A percentile compares a stretch with the other conserved stretches of the same genome.
These are phyloP conservation scores for Talaromyces piceae DNA, from an alignment of 2,329 filamentous ascomycete genomes.

Conservation along the genomic window DNA sequence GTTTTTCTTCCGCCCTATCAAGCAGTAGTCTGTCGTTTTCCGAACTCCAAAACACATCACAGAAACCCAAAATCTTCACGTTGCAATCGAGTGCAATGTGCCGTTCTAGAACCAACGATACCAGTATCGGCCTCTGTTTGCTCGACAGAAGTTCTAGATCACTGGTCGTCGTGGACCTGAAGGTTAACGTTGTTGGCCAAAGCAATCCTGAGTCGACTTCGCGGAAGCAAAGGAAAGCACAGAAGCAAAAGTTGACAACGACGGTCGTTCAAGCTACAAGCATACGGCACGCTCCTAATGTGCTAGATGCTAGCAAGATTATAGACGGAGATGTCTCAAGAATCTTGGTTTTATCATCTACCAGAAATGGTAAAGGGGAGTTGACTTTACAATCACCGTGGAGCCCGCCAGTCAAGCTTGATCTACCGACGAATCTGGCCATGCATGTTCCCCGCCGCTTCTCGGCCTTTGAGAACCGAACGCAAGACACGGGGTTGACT, in stretches of 20 bases:
- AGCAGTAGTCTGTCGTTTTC: conserved; percentile 22
- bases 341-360: conserved; percentile 63
- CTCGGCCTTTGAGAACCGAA: conserved; percentile 42
- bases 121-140: conserved; percentile 50
- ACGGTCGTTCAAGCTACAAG: conserved; percentile 32
- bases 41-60: conserved; percentile 17
- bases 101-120: conserved; percentile 23
- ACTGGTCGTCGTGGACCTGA: conserved; percentile 59
- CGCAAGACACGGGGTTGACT: conserved; percentile 46
- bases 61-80: conserved; percentile 52
- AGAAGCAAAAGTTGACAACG: conserved; percentile 17
- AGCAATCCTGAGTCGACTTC: conserved; percentile 21
- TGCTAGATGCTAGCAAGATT: conserved; percentile 66
- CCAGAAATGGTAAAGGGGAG: conserved; percentile 55
- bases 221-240: conserved; percentile 20
- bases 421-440: conserved; percentile 51
- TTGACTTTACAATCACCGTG: conserved; percentile 69
- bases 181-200: conserved; percentile 41
- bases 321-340: conserved; percentile 59
- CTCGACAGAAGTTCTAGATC: conserved; percentile 62
- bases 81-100: conserved; percentile 42
- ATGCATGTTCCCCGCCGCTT: conserved; percentile 54
- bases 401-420: conserved; percentile 62
- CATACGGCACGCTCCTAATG: conserved; percentile 55
- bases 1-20: conserved; percentile 50